phyloP scores from a whole-genome alignment of 305 asterid species.

The Fraxinus sp. region DNA sequence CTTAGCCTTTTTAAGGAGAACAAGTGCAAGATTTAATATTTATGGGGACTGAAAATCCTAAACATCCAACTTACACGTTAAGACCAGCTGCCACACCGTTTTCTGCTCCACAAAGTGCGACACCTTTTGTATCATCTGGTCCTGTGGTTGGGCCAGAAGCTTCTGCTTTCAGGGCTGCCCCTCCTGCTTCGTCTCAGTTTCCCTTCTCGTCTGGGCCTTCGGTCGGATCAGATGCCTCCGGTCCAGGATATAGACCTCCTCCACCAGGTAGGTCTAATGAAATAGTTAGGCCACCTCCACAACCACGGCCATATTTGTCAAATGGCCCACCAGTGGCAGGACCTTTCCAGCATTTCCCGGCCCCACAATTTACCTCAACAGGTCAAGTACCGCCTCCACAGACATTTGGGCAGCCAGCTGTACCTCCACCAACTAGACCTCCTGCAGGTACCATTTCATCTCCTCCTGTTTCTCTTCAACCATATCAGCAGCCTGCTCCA shows the following conservation, averaged over 20 bases:
- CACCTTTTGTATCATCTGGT: slow-evolving; percentile 67
- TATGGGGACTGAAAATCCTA: slow-evolving; percentile 90
- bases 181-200: slow-evolving; percentile 45
- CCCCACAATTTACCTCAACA: slow-evolving; percentile 50
- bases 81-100: slow-evolving; percentile 65
- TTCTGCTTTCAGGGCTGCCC: slow-evolving; percentile 60
- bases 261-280: slow-evolving; percentile 49
- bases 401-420: slow-evolving; percentile 48
- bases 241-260: slow-evolving; percentile 54
- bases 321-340: slow-evolving; percentile 68
- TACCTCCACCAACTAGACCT: slow-evolving; percentile 55
- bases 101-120: slow-evolving; percentile 52
- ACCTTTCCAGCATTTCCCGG: slow-evolving; percentile 55
- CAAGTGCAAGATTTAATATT: slow-evolving; percentile 28
- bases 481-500: slow-evolving; percentile 54
- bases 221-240: slow-evolving; percentile 45
- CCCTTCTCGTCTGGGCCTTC: slow-evolving; percentile 56
- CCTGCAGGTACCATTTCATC: slow-evolving; percentile 44
- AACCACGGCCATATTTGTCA: slow-evolving; percentile 38
- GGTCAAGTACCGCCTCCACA: slow-evolving; percentile 51
- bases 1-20: slow-evolving; percentile 32
- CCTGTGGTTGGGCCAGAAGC: slow-evolving; percentile 67
- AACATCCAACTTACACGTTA: slow-evolving; percentile 52
- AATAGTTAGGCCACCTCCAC: slow-evolving; percentile 54
- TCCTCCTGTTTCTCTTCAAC: slow-evolving; percentile 37